phyloP scores from a whole-genome alignment of 805 yeast genomes.

The Teunomyces panamensis region DNA sequence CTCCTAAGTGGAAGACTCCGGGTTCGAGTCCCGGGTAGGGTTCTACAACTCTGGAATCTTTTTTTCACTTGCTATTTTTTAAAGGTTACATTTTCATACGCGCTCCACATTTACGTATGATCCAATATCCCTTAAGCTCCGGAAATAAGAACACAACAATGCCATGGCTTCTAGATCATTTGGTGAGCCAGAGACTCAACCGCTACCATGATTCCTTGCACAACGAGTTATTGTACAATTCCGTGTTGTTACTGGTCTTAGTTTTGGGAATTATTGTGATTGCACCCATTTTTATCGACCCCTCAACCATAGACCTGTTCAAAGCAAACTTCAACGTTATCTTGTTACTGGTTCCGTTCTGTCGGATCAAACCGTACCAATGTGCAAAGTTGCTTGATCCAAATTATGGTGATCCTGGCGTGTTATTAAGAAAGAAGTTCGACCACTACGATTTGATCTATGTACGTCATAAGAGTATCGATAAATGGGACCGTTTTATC shows the following conservation, averaged over 20 bases:
- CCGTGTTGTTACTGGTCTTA: conserved; percentile 8
- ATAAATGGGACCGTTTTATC: conserved; percentile 3
- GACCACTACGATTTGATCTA: conserved; percentile 15
- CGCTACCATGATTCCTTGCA: not conserved
- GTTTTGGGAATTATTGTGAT: conserved; percentile 7
- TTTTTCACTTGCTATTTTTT: conserved; percentile 4
- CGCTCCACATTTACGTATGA: not conserved
- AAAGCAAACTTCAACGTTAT: conserved; percentile 12
- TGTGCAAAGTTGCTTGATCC: conserved; percentile 5
- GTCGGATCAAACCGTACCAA: conserved; percentile 11
- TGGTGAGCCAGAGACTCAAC: not conserved
- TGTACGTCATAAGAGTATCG: conserved; percentile 10
- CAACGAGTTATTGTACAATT: conserved; percentile 1
- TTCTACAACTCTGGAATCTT: conserved; percentile 7
- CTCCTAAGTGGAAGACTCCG: conserved; percentile 39
- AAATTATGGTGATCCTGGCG: not conserved
- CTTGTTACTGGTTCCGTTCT: conserved; percentile 12
- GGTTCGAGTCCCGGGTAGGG: conserved; percentile 40
- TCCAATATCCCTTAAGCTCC: not conserved
- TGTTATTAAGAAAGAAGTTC: conserved; percentile 6
- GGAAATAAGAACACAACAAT: not conserved
- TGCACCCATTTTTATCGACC: conserved; percentile 13
- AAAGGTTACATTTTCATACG: not conserved
- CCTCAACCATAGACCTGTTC: conserved; percentile 12
- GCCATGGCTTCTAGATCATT: not conserved